Conservation (phyloP, 345 rosid species). For the Punica granatum region DNA sequence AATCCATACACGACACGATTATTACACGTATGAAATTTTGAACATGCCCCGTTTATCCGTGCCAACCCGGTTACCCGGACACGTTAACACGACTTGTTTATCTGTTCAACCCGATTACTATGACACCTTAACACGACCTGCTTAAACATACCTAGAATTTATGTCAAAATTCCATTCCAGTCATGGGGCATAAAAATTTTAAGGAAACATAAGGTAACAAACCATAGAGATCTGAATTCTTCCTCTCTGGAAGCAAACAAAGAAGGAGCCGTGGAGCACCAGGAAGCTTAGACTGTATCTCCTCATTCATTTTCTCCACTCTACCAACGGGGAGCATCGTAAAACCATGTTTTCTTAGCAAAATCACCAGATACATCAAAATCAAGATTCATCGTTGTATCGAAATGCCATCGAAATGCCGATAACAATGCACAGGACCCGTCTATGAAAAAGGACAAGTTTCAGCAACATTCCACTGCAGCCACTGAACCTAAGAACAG, state of each 20-base stretch:
- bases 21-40: no score
- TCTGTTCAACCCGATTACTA: no score
- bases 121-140: no score
- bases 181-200: background rate
- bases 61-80: no score
- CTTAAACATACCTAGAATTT: no score
- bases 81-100: no score
- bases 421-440: background rate
- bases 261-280: constrained; percentile 40
- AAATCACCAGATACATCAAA: background rate
- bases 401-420: no score
- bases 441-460: background rate
- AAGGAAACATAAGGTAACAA: background rate
- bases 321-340: constrained; percentile 29
- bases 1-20: no score
- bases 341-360: background rate
- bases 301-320: constrained; percentile 45
- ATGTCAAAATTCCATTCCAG: no score
- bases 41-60: no score
- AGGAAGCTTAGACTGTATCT: constrained; percentile 28
- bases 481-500: background rate
- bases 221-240: constrained; percentile 52
- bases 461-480: background rate
- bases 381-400: background rate
- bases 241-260: constrained; percentile 43